Evolutionary conservation across 805 yeast genomes (phyloP).

Genomic region (Metahyphopichia silvanorum): DNA sequence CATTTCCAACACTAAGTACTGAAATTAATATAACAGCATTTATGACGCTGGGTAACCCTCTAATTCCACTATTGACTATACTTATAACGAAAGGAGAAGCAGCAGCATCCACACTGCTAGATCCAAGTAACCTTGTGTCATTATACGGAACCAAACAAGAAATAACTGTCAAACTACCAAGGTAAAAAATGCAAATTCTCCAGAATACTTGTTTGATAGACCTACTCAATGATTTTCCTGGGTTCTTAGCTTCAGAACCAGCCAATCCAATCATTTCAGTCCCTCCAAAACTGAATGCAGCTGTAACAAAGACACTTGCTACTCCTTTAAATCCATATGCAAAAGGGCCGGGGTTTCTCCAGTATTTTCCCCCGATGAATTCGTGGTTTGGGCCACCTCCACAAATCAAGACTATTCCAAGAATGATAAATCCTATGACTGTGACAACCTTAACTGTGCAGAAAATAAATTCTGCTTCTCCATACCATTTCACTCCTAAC

Average conservation of each 20-base stretch:
- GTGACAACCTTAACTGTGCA: constrained; percentile 32
- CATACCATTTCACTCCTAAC: constrained; percentile 36
- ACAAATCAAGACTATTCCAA: constrained; percentile 33
- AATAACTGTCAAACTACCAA: constrained; percentile 24
- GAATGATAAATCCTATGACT: constrained; percentile 32
- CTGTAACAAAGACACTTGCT: constrained; percentile 34
- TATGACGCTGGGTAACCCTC: constrained; percentile 61
- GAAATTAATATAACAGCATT: constrained; percentile 68
- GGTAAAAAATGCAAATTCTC: constrained; percentile 35
- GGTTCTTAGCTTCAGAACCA: constrained; percentile 45
- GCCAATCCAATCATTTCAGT: constrained; percentile 38
- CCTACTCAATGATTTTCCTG: constrained; percentile 27
- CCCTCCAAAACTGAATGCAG: constrained; percentile 35
- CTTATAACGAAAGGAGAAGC: constrained; percentile 83
- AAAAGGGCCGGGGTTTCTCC: constrained; percentile 33
- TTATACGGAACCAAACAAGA: constrained; percentile 22
- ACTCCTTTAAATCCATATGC: constrained; percentile 38
- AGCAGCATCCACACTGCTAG: constrained; percentile 51
- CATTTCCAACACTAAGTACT: constrained; percentile 68
- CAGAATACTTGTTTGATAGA: constrained; percentile 39
- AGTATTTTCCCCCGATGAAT: constrained; percentile 31
- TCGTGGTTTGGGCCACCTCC: constrained; percentile 36
- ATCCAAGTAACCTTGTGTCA: constrained; percentile 31
- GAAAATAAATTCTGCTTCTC: constrained; percentile 33
- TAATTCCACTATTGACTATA: constrained; percentile 58